Conservation (phyloP, 1,284 basidiomycete species). For the Pulchroboletus neoregius region DNA sequence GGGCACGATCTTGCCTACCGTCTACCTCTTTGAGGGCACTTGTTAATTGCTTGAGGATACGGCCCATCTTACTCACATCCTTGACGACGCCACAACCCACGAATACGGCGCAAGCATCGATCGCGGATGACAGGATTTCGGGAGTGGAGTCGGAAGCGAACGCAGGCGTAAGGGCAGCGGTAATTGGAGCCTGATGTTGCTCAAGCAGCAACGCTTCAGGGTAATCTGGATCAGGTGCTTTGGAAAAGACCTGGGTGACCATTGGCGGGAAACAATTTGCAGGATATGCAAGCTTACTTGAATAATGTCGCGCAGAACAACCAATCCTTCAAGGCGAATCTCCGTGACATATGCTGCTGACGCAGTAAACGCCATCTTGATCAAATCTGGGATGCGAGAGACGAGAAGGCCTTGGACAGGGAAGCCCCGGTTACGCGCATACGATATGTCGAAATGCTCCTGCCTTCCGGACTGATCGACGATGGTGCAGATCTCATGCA, state of each 20-base stretch:
- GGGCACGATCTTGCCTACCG: slow-evolving; percentile 42
- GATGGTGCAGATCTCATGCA: slow-evolving; percentile 85
- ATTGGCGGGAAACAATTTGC: slow-evolving; percentile 9
- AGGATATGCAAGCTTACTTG: slow-evolving; percentile 50
- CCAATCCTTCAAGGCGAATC: slow-evolving; percentile 89
- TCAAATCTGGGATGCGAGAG: slow-evolving; percentile 85
- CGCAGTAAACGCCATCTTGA: slow-evolving; percentile 97
- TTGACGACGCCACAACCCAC: slow-evolving; percentile 95
- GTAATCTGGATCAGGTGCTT: slow-evolving; percentile 89
- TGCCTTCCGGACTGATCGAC: slow-evolving; percentile 69
- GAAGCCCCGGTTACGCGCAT: slow-evolving; percentile 52
- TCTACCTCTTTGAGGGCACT: slow-evolving; percentile 88
- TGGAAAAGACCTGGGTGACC: slow-evolving; percentile 67
- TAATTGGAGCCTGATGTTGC: slow-evolving; percentile 98
- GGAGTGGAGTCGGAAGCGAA: slow-evolving; percentile 94
- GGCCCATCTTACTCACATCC: slow-evolving; percentile 87
- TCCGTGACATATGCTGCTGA: slow-evolving; percentile 95
- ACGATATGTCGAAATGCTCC: slow-evolving; percentile 78
- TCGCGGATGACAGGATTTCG: slow-evolving; percentile 89
- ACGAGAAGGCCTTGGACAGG: slow-evolving; percentile 59
- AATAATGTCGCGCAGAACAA: slow-evolving; percentile 89
- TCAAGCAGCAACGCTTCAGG: slow-evolving; percentile 90
- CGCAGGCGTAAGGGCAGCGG: slow-evolving; percentile 95
- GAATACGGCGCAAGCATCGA: slow-evolving; percentile 93
- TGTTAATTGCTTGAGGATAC: slow-evolving; percentile 88